Conservation (phyloP, 1,284 basidiomycete genomes). For the Melampsora larici-populina region DNA sequence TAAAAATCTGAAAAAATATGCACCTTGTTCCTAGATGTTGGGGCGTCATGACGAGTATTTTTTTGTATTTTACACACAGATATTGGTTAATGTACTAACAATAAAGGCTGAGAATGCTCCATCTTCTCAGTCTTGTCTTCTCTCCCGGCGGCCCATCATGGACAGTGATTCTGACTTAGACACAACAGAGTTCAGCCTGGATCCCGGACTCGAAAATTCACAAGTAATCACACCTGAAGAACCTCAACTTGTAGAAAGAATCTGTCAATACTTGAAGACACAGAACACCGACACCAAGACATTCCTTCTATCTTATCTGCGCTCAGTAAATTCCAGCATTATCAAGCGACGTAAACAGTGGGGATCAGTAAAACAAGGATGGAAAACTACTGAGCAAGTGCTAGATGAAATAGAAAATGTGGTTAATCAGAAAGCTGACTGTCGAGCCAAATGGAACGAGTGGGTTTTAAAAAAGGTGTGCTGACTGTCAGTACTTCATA, state of each 20-base stretch:
- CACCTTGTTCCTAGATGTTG: too few species aligned
- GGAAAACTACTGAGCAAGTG: conserved; percentile 1
- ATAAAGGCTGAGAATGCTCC: too few species aligned
- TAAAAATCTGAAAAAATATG: too few species aligned
- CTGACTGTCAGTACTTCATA: not conserved
- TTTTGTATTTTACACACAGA: too few species aligned
- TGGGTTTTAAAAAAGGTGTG: not conserved
- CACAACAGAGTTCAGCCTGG: not conserved
- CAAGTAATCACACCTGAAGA: not conserved
- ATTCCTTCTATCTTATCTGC: not conserved
- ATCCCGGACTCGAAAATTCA: not conserved
- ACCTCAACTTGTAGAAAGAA: not conserved
- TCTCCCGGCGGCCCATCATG: not conserved
- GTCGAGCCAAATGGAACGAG: not conserved
- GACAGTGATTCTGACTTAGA: not conserved
- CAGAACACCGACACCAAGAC: not conserved
- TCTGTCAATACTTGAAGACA: conserved; percentile 1
- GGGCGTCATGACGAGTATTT: too few species aligned
- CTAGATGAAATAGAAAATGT: not conserved
- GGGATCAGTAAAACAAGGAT: not conserved
- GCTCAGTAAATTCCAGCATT: not conserved
- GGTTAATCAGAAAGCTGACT: not conserved
- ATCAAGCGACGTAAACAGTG: not conserved
- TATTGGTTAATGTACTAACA: too few species aligned
- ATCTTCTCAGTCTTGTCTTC: too few species aligned